Evolutionary conservation across 2,329 filamentous ascomycete species (phyloP).

Genomic region (Zymoseptoria tritici): DNA sequence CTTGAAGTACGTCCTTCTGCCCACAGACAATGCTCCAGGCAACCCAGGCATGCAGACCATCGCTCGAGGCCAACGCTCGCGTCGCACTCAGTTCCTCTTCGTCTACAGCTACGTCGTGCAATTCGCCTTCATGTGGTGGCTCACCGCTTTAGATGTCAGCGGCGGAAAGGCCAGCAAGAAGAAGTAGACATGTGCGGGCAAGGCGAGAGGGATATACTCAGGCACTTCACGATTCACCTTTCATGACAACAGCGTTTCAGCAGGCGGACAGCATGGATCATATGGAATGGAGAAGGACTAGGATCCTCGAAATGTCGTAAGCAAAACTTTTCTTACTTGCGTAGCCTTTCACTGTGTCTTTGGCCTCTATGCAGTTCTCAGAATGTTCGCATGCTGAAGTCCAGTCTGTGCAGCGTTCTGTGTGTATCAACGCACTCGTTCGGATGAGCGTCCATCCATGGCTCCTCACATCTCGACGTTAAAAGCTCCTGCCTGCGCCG

Average conservation of each 20-base stretch:
- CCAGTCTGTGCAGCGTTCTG: too few species aligned
- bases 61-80: slow-evolving; percentile 75
- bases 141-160: slow-evolving; percentile 45
- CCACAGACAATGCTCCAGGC: slow-evolving; percentile 61
- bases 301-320: not conserved
- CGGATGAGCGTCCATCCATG: too few species aligned
- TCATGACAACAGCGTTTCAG: not conserved
- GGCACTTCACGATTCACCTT: not conserved
- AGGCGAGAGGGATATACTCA: not conserved
- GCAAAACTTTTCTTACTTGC: not conserved
- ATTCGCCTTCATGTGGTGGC: slow-evolving; percentile 86
- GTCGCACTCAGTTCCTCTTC: slow-evolving; percentile 86
- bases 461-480: too few species aligned
- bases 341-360: not conserved
- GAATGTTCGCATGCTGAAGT: not conserved
- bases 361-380: too few species aligned
- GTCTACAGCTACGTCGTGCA: slow-evolving; percentile 92
- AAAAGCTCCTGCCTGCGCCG: too few species aligned
- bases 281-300: not conserved
- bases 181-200: not conserved
- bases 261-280: not conserved
- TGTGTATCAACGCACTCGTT: not conserved
- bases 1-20: slow-evolving; percentile 88
- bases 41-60: slow-evolving; percentile 64
- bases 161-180: slow-evolving; percentile 7